phyloP scores from a whole-genome alignment of 805 yeast genomes.

The Saccharomycopsis olivae region DNA sequence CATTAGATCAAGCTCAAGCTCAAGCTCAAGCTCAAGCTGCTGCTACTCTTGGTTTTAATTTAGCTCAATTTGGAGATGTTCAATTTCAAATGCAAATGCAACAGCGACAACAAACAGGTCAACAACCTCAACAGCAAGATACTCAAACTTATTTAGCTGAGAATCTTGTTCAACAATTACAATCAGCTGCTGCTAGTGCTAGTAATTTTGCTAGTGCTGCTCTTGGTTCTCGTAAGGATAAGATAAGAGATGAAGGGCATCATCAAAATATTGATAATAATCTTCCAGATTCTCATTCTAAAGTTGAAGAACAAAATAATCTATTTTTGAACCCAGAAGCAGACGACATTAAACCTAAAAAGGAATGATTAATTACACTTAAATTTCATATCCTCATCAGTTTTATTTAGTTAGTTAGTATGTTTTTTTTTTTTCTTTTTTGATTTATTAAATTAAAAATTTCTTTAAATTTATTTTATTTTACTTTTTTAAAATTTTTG shows the following conservation, averaged over 20 bases:
- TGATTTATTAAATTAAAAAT: no score
- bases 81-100: constrained; percentile 18
- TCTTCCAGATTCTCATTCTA: no score
- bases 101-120: constrained; percentile 16
- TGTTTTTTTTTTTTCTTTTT: no score
- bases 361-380: no score
- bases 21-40: constrained; percentile 12
- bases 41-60: constrained; percentile 5
- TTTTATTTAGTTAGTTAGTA: no score
- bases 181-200: constrained; percentile 13
- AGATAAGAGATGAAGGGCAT: neutral
- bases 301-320: constrained; percentile 13
- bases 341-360: constrained; percentile 2
- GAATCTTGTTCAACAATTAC: constrained; percentile 17
- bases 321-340: constrained; percentile 19
- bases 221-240: constrained; percentile 2
- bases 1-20: neutral
- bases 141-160: constrained; percentile 2
- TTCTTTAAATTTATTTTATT: no score
- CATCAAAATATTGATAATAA: neutral
- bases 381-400: no score
- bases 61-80: constrained; percentile 6
- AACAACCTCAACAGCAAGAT: constrained; percentile 9
- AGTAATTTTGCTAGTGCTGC: constrained; percentile 7
- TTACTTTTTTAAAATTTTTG: no score